Evolutionary conservation across 2,329 filamentous ascomycete species (phyloP), one percentile per base, ranked within the genome.

Genomic region (Colletotrichum agaves): DNA sequence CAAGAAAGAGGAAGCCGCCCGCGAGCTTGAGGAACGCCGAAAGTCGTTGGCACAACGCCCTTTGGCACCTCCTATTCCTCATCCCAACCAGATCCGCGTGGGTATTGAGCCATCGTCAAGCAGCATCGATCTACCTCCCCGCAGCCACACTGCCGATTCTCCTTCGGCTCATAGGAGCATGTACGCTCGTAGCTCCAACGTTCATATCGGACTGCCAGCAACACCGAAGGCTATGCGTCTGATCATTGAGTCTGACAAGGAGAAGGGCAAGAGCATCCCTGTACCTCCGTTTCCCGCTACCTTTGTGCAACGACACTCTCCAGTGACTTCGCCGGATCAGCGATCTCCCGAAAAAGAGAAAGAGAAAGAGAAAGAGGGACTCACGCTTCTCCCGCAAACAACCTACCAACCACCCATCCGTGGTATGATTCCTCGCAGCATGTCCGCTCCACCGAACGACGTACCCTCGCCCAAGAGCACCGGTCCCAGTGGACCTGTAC

Each of bases 201-300:
- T 84, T 1, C 85, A 87, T 5, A 86, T 95, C 58, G 94, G 94
- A 0, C 85, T 97, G n/a, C 94, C 95, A 13, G 93, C 94, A 2
- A 98, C 94, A 1, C 94, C 95, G 33, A 90, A 93, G 80, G 94
- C 94, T 1, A 97, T 98, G 94, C 88, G 92, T 19, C 89, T 97
- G 1, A 89, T 93, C 47, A 89, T 95, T 72, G 87, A 88, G 71
- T 79, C 84, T 2, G 86, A 90, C 65, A 81, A 84, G 47, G 83
- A 86, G n/a, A 52, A 57, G 19, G 31, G 19, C 23, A 19, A 46
- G 21, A 62, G 27, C 61, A 41, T 67, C 3, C 64, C 61, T 7
- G 80, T 88, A 4, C 86, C 87, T 17, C 78, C 80, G 0, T 83
- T 90, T 35, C 86, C 87, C 1, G 72, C 80, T 1, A 80, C 76